Base-by-base conservation (phyloP, 495 filamentous ascomycete genomes). In the Penicillium taxi region DNA sequence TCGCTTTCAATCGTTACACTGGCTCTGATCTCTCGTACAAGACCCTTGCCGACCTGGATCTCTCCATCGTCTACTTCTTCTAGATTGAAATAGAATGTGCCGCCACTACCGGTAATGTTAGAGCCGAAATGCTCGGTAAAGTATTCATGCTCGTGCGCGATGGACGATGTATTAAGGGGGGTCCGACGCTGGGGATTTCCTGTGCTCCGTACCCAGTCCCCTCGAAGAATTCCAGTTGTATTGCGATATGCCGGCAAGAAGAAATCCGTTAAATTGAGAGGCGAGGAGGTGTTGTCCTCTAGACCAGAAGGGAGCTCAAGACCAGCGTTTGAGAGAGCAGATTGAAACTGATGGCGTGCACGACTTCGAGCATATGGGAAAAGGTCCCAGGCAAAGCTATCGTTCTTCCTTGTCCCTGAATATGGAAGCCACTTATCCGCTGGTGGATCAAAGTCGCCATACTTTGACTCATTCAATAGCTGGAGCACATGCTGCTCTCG, bases 361-460 rank as follows among this genome's bases (percentile, higher is more conserved):
- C 76, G 55, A 58, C 69, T 48, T 58, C 75, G 69, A 11, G 76
- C 77, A n/a, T 63, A 45, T 1, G 59, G 57, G 8, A 84, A 58
- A 18, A 76, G 42, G 26, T 74, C 70, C 88, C 87, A 95, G 2
- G 74, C 78, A 59, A 79, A 86, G 20, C 70, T 78, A 55, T 93
- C 81, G 23, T 78, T 73, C 39, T 79, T 64, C 35, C 81, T 71
- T 15, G 89, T 74, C 2, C 88, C 88, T 9, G 81, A 78, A 40
- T 90, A 61, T 38, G 93, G 90, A 41, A 93, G 63, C 67, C 78
- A 89, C 42, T 64, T 64, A 42, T 69, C 59, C 9, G 75, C 56
- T 41, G 35, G 41, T 4, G 80, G 73, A 37, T 79, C 57, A 41
- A 91, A 84, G 56, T 84, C 83, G 37, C 78, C 77, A 73, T 86